These are phyloP conservation scores for Gypsophila paniculata DNA, from an alignment of 179 eudicot genomes.

Conservation along the genomic window DNA sequence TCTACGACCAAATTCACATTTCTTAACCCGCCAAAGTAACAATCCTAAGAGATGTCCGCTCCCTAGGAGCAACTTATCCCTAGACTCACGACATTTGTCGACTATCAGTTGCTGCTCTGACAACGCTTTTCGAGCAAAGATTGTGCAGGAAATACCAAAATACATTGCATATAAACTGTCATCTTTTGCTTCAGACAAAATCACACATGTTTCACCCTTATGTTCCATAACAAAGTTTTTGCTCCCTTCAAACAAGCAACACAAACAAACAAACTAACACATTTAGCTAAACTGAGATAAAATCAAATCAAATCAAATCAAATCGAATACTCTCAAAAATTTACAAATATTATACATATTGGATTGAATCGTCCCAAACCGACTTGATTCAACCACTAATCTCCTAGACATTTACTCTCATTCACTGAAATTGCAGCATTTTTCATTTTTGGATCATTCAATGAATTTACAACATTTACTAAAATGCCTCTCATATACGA, in stretches of 20 bases:
- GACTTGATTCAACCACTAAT: too few relatives aligned
- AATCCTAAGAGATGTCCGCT: conserved; percentile 70
- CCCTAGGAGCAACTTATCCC: conserved; percentile 53
- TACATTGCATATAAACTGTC: conserved; percentile 56
- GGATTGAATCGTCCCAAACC: too few relatives aligned
- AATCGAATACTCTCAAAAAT: neutral
- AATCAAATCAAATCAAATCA: neutral
- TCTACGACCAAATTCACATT: conserved; percentile 40
- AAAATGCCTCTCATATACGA: too few relatives aligned
- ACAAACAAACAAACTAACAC: neutral
- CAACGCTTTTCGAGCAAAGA: conserved; percentile 43
- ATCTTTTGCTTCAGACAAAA: conserved; percentile 36
- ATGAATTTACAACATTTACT: too few relatives aligned
- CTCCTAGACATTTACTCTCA: too few relatives aligned
- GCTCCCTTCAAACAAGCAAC: conserved; percentile 7
- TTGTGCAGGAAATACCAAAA: conserved; percentile 72
- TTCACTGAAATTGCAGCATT: too few relatives aligned
- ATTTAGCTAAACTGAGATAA: conserved; percentile 2
- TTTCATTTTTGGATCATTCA: too few relatives aligned
- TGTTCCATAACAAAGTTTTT: conserved; percentile 49
- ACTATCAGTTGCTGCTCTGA: conserved; percentile 35
- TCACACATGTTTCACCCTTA: conserved; percentile 30
- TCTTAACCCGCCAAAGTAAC: conserved; percentile 56
- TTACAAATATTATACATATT: neutral
- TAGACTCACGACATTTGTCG: conserved; percentile 42